Base-by-base conservation (phyloP, 2,329 filamentous ascomycete genomes). In the Monascus ruber region DNA sequence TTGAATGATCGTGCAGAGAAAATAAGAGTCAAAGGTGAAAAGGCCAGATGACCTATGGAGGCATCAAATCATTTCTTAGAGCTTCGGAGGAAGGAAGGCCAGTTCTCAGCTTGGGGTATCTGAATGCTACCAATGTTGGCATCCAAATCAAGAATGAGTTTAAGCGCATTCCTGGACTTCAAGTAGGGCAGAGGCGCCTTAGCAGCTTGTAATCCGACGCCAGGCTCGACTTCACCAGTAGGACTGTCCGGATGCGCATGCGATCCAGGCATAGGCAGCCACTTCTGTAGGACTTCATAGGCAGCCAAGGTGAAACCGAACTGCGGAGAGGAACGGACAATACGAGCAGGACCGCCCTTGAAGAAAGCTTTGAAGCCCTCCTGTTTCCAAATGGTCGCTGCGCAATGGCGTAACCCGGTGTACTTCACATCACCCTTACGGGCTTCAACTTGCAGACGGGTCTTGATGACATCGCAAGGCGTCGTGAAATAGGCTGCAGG, bases 391-490 rank as follows among this genome's bases (percentile, higher is more conserved):
- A 98, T 84, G 9, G 85, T 94, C 53, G 66, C 66, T 31, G 91
- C 91, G 39, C 81, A 85, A 66, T 98, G 86, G 40, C 86, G 78
- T 35, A 98, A 74, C 35, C 84, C 85, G 33, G 77, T 91, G 72
- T 98, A 98, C 36, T 74, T 73, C 3, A 81, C 81, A 55, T 98
- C 89, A 47, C 91, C 91, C 72, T 96, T 96, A 48, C 91, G 83
- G 24, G 89, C 88, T 65, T 98, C 91, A 42, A 98, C 91, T 64
- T 98, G 91, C 43, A 98, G 74, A 60, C 91, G 83, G 3, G 91
- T 98, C 75, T 98, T 98, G 80, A 98, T 96, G 45, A 98, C 91
- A 58, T 98, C 91, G 70, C 85, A 95, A 0, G 91, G 91, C 2
- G 91, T 98, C 24, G 91, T 98, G 46, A 98, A 74, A 69, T 98